These are phyloP conservation scores for Jacaranda mimosifolia DNA, from an alignment of 257 asterid species.

Conservation along the genomic window DNA sequence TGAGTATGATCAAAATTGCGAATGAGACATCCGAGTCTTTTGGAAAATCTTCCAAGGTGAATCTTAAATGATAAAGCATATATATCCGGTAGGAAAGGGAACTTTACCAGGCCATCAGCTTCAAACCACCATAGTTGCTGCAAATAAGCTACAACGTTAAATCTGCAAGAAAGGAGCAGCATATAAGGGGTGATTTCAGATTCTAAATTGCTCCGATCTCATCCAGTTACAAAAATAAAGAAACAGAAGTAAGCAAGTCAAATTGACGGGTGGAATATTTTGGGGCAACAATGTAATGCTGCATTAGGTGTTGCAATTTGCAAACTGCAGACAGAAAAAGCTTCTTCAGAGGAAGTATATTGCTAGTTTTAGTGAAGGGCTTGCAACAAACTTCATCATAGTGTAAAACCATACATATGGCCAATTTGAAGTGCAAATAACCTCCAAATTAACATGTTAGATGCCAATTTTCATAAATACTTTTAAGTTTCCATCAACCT, in stretches of 20 bases:
- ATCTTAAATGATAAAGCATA: conserved; percentile 79
- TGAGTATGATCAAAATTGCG: conserved; percentile 82
- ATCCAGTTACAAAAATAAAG: neutral
- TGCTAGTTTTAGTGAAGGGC: neutral
- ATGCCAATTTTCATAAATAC: conserved; percentile 4
- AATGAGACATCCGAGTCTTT: conserved; percentile 87
- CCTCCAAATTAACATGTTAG: conserved; percentile 7
- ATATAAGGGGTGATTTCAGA: conserved; percentile 8
- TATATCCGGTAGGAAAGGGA: conserved; percentile 89
- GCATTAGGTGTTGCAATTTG: conserved; percentile 4
- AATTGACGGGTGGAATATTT: conserved; percentile 1
- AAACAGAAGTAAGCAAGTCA: neutral
- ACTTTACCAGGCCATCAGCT: conserved; percentile 77
- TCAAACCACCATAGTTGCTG: conserved; percentile 99
- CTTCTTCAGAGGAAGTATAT: neutral
- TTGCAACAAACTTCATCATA: neutral
- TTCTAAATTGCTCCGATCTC: conserved; percentile 11
- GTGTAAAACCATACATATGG: neutral
- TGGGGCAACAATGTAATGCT: neutral
- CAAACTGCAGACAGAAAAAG: neutral
- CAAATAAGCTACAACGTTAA: conserved; percentile 79
- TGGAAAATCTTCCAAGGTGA: conserved; percentile 82
- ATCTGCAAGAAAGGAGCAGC: conserved; percentile 59
- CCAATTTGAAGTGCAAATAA: neutral
- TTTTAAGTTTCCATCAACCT: conserved; percentile 13